These are phyloP conservation scores for Maudiozyma turicensis DNA, from an alignment of 805 yeast genomes.

Conservation along the genomic window DNA sequence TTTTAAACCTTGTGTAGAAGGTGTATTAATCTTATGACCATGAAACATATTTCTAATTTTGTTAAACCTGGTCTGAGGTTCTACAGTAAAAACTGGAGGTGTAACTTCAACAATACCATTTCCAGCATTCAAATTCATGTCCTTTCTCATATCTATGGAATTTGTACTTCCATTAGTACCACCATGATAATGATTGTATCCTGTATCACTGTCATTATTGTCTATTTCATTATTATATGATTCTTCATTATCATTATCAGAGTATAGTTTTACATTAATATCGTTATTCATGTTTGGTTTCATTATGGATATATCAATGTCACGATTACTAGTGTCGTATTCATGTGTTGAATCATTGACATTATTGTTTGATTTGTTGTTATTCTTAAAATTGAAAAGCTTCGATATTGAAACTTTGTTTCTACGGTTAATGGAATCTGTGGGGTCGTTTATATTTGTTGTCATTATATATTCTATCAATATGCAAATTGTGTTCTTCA, in stretches of 20 bases:
- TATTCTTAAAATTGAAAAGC: neutral
- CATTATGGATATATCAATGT: neutral
- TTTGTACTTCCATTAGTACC: too few species aligned
- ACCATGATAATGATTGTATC: too few species aligned
- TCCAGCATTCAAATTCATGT: too few species aligned
- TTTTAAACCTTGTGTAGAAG: neutral
- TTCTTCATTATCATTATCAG: too few species aligned
- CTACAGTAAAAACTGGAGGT: neutral
- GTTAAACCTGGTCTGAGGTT: neutral
- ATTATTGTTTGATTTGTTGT: neutral
- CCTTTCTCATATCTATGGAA: too few species aligned
- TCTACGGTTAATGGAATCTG: neutral
- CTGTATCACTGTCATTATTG: too few species aligned
- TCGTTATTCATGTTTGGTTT: neutral
- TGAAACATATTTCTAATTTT: slow-evolving; percentile 2
- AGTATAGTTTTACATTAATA: too few species aligned
- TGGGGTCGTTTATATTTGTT: neutral
- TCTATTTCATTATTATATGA: too few species aligned
- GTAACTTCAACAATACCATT: too few species aligned
- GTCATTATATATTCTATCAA: neutral
- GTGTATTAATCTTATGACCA: neutral
- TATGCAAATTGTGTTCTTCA: neutral
- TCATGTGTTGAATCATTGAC: too few species aligned
- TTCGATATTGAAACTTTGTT: neutral
- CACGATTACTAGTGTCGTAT: neutral